Evolutionary conservation across 2,329 filamentous ascomycete species (phyloP).

Genomic region (Aspergillus flavus): DNA sequence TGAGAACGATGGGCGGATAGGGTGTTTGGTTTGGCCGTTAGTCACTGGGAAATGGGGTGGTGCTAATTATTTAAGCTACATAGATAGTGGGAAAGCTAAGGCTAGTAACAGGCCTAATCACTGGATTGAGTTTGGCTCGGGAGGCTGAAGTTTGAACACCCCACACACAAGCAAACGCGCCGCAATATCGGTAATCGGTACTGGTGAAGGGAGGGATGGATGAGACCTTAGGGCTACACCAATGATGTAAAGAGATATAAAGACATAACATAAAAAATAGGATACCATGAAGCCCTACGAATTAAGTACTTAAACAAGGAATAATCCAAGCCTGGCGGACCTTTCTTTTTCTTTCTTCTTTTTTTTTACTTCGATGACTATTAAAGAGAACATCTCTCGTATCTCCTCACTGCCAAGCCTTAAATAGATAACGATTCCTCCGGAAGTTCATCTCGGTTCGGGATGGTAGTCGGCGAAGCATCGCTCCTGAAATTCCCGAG

Average conservation of each 20-base stretch:
- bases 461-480: background rate
- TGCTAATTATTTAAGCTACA: conserved; percentile 2
- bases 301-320: background rate
- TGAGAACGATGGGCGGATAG: background rate
- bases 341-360: no score
- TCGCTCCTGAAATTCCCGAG: conserved; percentile 16
- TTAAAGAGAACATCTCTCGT: no score
- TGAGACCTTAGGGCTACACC: background rate
- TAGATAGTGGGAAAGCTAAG: background rate
- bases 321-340: background rate
- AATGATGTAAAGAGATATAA: background rate
- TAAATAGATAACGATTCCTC: background rate
- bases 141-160: background rate
- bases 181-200: background rate
- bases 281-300: no score
- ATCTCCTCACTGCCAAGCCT: background rate
- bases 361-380: no score
- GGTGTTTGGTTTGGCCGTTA: background rate
- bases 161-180: background rate
- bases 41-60: background rate
- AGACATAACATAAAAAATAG: background rate
- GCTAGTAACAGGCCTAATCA: background rate
- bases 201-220: background rate
- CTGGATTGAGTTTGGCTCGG: background rate
- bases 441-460: background rate